Percentiles rank a stretch among this genome's conserved stretches.
Conservation (phyloP, 2,329 filamentous ascomycete species). For the Microdochium paspali region DNA sequence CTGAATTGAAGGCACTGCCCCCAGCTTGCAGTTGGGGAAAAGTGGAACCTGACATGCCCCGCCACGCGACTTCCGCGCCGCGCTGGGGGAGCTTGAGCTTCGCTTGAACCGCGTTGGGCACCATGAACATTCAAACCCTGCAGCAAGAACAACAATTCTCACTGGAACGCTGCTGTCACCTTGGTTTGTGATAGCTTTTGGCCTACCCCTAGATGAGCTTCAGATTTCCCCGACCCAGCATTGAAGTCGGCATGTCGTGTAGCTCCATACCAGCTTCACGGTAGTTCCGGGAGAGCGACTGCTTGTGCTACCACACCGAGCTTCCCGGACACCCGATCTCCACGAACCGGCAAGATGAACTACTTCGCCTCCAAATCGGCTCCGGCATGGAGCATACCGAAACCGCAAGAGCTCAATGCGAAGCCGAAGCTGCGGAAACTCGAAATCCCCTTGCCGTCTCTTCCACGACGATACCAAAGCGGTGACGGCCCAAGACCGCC, state of each 20-base stretch:
- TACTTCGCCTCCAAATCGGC: neutral
- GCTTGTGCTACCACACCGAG: neutral
- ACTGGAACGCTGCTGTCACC: neutral
- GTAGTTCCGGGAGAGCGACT: neutral
- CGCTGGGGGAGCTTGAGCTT: neutral
- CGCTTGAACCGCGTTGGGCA: neutral
- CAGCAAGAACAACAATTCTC: neutral
- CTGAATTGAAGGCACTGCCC: too few species aligned
- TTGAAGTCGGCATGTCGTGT: neutral
- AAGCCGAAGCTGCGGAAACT: slow-evolving; percentile 7
- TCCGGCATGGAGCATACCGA: neutral
- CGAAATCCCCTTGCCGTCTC: slow-evolving; percentile 20
- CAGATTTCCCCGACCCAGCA: too few species aligned
- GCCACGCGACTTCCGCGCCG: neutral
- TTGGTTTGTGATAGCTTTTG: too few species aligned
- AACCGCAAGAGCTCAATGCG: neutral
- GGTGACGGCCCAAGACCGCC: slow-evolving; percentile 35
- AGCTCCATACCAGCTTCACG: neutral
- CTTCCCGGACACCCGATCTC: neutral
- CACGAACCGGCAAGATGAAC: neutral
- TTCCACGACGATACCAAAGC: slow-evolving; percentile 27
- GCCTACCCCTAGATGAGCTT: too few species aligned
- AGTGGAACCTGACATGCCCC: neutral
- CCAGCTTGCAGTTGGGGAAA: neutral
- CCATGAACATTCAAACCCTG: neutral